Conservation (phyloP, 306 rosid species). For the Ormosia emarginata region DNA sequence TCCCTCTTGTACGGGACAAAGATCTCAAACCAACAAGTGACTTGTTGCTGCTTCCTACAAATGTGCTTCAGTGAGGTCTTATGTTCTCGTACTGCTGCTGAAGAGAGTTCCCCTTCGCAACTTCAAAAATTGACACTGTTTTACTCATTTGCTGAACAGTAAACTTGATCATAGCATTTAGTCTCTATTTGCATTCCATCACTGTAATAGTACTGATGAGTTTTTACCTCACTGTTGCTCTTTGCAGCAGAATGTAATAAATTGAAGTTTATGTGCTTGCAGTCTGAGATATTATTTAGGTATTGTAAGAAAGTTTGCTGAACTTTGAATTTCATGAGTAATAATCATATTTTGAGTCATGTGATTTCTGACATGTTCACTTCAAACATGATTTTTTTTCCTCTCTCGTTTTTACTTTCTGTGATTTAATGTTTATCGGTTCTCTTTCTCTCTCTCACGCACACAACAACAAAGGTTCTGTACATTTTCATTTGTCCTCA, state of each 20-base stretch:
- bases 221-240: neutral
- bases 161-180: conserved; percentile 6
- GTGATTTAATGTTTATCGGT: neutral
- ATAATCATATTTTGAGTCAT: neutral
- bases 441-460: neutral
- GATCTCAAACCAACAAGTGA: conserved; percentile 15
- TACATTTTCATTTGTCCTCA: neutral
- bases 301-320: neutral
- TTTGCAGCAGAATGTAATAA: conserved; percentile 14
- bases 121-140: conserved; percentile 31
- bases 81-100: conserved; percentile 14
- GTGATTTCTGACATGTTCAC: neutral
- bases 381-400: neutral
- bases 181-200: neutral
- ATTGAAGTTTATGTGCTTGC: conserved; percentile 3
- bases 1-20: conserved; percentile 31
- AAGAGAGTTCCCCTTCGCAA: conserved; percentile 54
- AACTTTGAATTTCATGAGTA: neutral
- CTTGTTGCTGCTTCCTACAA: neutral
- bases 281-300: neutral
- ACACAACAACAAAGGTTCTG: neutral
- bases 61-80: conserved; percentile 19
- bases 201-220: conserved; percentile 14
- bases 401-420: neutral
- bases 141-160: neutral